These are phyloP conservation scores for Nemania diffusa DNA, from an alignment of 2,329 filamentous ascomycete species.

Conservation along the genomic window DNA sequence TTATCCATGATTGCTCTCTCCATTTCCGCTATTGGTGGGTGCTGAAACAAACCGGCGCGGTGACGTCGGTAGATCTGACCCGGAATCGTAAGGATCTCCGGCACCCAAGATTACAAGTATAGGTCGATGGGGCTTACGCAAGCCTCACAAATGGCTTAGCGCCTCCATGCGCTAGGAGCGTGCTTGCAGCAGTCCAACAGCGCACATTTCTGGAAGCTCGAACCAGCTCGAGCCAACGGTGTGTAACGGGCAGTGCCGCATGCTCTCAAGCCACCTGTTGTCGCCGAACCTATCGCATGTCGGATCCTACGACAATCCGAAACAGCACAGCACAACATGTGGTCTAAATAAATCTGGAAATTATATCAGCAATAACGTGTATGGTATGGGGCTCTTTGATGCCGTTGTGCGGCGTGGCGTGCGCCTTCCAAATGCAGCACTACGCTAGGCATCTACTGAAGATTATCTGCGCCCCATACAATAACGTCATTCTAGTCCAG, in stretches of 20 bases:
- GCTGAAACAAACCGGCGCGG: slow-evolving; percentile 16
- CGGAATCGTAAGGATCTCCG: slow-evolving; percentile 22
- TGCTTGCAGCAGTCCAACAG: neutral
- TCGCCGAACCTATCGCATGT: neutral
- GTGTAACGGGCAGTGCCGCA: neutral
- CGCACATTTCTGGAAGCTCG: neutral
- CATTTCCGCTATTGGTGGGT: neutral
- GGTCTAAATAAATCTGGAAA: neutral
- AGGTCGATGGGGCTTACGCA: slow-evolving; percentile 11
- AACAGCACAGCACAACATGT: neutral
- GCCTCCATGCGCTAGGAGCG: neutral
- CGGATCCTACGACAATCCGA: neutral
- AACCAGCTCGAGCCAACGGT: neutral
- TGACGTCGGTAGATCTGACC: slow-evolving; percentile 26
- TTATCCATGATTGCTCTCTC: neutral
- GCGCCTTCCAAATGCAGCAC: neutral
- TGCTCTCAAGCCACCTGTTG: neutral
- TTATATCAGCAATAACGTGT: neutral
- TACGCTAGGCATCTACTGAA: neutral
- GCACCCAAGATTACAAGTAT: slow-evolving; percentile 8
- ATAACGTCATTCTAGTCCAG: slow-evolving; percentile 25
- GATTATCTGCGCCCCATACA: neutral
- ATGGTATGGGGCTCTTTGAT: slow-evolving; percentile 4
- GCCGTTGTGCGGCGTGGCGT: neutral
- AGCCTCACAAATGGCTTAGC: neutral